Percentiles rank a stretch among this genome's conserved stretches.
These are phyloP conservation scores for Aristolochia fimbriata DNA, from an alignment of 164 flowering plant genomes.

Conservation along the genomic window DNA sequence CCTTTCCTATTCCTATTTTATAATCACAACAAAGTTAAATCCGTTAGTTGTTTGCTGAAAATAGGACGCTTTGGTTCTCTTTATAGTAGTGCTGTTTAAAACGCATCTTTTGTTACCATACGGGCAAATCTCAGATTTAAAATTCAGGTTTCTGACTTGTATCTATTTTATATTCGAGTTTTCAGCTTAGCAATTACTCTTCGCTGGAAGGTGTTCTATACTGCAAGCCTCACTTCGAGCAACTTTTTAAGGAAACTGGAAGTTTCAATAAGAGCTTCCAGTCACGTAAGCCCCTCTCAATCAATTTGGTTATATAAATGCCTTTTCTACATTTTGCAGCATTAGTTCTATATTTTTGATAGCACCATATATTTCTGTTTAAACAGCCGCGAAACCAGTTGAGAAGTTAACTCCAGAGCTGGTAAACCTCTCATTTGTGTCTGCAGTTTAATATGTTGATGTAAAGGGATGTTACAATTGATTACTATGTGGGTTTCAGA, in stretches of 20 bases:
- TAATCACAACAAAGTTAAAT: too few relatives aligned
- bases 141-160: not conserved
- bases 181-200: slow-evolving; percentile 81
- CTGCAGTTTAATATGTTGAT: not conserved
- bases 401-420: slow-evolving; percentile 73
- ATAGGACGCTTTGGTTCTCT: too few relatives aligned
- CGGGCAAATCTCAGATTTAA: not conserved
- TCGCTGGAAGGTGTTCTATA: slow-evolving; percentile 93
- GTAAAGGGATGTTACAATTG: slow-evolving; percentile 1
- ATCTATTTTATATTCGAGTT: slow-evolving; percentile 4
- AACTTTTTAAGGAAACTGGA: slow-evolving; percentile 91
- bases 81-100: too few relatives aligned
- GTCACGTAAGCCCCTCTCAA: slow-evolving; percentile 50
- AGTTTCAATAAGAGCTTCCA: slow-evolving; percentile 82
- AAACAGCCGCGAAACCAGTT: slow-evolving; percentile 72
- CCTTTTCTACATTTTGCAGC: not conserved
- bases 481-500: slow-evolving; percentile 39
- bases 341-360: slow-evolving; percentile 3
- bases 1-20: too few relatives aligned
- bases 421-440: slow-evolving; percentile 36
- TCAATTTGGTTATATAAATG: not conserved
- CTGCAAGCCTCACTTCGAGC: slow-evolving; percentile 97
- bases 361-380: slow-evolving; percentile 18
- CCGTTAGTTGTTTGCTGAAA: too few relatives aligned
- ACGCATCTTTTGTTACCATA: too few relatives aligned